These are phyloP conservation scores for Oryza meyeriana DNA, from an alignment of 176 grass and related monocot genomes.

Conservation along the genomic window DNA sequence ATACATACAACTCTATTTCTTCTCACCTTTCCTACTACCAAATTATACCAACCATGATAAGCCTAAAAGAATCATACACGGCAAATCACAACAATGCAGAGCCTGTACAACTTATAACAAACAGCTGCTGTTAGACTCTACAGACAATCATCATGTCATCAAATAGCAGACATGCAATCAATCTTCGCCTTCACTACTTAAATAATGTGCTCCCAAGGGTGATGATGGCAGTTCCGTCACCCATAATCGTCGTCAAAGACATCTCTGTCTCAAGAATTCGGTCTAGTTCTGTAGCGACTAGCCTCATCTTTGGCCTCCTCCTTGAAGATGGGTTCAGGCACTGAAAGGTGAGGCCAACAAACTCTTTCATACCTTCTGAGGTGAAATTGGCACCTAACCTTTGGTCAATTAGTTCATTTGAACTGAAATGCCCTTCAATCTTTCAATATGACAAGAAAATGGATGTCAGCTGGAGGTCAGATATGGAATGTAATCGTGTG, in stretches of 20 bases:
- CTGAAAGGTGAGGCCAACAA: conserved; percentile 61
- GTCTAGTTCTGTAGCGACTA: conserved; percentile 62
- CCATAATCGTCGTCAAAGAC: conserved; percentile 87
- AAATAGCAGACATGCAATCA: conserved; percentile 62
- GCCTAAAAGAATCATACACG: conserved; percentile 53
- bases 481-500: conserved; percentile 12
- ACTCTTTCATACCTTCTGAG: conserved; percentile 83
- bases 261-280: conserved; percentile 87
- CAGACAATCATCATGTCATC: conserved; percentile 48
- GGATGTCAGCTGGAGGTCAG: conserved; percentile 17
- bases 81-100: conserved; percentile 39
- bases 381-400: conserved; percentile 81
- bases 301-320: conserved; percentile 67
- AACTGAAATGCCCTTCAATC: conserved; percentile 70
- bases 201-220: conserved; percentile 96
- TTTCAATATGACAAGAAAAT: conserved; percentile 42
- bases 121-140: conserved; percentile 42
- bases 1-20: conserved; percentile 39
- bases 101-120: conserved; percentile 42
- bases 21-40: conserved; percentile 41
- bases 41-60: conserved; percentile 54
- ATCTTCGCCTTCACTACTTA: conserved; percentile 47
- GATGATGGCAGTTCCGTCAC: conserved; percentile 83
- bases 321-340: conserved; percentile 71
- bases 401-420: conserved; percentile 67